phyloP scores from a whole-genome alignment of 169 alveolate genomes.

The Cryptosporidium sp. region DNA sequence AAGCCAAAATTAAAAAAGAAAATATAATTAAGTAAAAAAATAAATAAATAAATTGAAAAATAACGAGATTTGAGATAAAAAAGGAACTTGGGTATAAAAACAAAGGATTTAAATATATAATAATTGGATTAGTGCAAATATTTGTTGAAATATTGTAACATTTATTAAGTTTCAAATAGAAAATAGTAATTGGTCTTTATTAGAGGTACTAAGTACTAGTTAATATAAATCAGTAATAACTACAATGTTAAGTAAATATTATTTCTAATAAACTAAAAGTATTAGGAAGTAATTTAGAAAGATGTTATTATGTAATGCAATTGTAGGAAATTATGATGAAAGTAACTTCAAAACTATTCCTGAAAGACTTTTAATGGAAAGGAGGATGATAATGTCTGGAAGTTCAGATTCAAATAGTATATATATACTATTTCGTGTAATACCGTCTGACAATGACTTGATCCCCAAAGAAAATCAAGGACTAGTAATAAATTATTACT shows the following conservation, averaged over 20 bases:
- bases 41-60: not conserved
- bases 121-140: not conserved
- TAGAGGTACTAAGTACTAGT: not conserved
- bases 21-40: not conserved
- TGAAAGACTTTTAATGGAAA: conserved; percentile 17
- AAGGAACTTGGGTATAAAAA: not conserved
- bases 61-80: not conserved
- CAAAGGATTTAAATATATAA: not conserved
- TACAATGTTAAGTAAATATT: not conserved
- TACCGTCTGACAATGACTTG: conserved; percentile 6
- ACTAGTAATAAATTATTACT: conserved; percentile 9
- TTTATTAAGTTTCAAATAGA: not conserved
- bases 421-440: conserved; percentile 41
- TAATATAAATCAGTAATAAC: not conserved
- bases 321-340: conserved; percentile 47
- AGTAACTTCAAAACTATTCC: conserved; percentile 7
- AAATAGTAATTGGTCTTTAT: not conserved
- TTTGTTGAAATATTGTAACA: not conserved
- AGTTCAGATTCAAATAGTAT: not conserved
- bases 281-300: not conserved
- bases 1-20: not conserved
- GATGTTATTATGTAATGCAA: conserved; percentile 58
- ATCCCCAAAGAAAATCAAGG: conserved; percentile 14
- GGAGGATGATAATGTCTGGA: conserved; percentile 5
- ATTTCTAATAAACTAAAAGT: not conserved